Base-by-base conservation (phyloP, 306 rosid species). In the Gastrolobium bilobum region DNA sequence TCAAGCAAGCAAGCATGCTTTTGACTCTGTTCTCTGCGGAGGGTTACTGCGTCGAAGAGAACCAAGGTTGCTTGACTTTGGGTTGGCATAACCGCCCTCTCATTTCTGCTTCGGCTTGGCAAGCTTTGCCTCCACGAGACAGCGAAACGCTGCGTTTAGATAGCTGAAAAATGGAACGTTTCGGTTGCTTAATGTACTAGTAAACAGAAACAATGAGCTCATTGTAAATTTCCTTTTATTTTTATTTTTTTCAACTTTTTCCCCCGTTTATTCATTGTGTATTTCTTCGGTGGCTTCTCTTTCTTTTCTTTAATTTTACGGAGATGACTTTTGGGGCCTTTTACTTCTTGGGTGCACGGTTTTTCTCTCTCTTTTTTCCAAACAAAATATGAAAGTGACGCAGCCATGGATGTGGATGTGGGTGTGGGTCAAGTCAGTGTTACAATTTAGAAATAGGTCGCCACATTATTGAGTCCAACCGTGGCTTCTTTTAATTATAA, bases 11-110 rank as follows among this genome's bases (percentile, higher is more conserved):
- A 0, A 89, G 97, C 46, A 91, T 94, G 98, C 66, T 94, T 3
- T 68, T 94, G 72, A 91, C 91, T 4, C 87, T 91, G 7, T 94
- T 94, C 76, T 94, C 98, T 4, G 89, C 94, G 0, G 97, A 89
- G 53, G 98, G 98, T 14, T 93, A 88, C 63, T 84, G 91, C 2
- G 94, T 93, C 59, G 93, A 94, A 63, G 98, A 94, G 84, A 91
- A 82, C 14, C 89, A 89, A 44, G 98, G 98, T 1, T 89, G 96
- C 58, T 84, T 94, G 77, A 94, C 94, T 10, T 85, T 94, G 35
- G 98, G 98, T 15, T 94, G 98, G 98, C 98, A 94, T 44, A 91
- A 89, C 90, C 91, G 97, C 0, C 90, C 98, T 11, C 89, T 93
- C 20, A 89, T 93, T 35, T 87, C 97, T 53, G 98, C 97, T 80